Conservation (phyloP, 139 green algal genomes). For the Closterium sp. region DNA sequence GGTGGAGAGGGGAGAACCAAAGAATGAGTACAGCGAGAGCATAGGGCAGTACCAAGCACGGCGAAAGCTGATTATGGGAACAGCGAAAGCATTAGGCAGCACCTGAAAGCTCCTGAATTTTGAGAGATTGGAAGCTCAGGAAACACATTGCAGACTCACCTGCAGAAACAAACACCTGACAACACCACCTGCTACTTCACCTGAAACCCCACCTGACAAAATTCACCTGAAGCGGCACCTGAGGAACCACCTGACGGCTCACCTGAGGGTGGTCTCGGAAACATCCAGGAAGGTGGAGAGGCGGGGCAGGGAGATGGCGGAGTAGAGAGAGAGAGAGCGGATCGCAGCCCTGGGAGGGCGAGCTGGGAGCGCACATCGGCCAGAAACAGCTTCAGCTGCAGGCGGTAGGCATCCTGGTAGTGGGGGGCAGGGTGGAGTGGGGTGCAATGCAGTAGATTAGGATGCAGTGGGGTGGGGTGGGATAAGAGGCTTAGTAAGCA, state of each 20-base stretch:
- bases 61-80: conserved; percentile 24
- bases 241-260: background rate
- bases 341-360: conserved; percentile 70
- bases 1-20: background rate
- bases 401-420: conserved; percentile 74
- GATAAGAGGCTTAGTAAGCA: conserved; percentile 64
- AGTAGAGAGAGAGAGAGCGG: conserved; percentile 92
- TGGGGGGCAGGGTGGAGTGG: background rate
- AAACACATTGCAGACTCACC: background rate
- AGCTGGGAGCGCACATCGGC: conserved; percentile 69
- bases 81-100: too few species aligned
- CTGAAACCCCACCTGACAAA: background rate
- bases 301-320: conserved; percentile 72
- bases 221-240: too few species aligned
- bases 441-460: too few species aligned
- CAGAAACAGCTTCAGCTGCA: conserved; percentile 88
- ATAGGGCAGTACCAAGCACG: conserved; percentile 2
- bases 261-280: conserved; percentile 43
- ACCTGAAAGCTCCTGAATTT: background rate
- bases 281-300: conserved; percentile 86
- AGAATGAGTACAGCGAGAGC: background rate
- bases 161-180: background rate
- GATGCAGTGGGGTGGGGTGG: background rate
- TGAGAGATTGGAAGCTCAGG: background rate
- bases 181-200: background rate